Percentiles rank a stretch among this genome's conserved stretches.
phyloP scores from a whole-genome alignment of 768 basidiomycete species.

The Suillus ampliporus region DNA sequence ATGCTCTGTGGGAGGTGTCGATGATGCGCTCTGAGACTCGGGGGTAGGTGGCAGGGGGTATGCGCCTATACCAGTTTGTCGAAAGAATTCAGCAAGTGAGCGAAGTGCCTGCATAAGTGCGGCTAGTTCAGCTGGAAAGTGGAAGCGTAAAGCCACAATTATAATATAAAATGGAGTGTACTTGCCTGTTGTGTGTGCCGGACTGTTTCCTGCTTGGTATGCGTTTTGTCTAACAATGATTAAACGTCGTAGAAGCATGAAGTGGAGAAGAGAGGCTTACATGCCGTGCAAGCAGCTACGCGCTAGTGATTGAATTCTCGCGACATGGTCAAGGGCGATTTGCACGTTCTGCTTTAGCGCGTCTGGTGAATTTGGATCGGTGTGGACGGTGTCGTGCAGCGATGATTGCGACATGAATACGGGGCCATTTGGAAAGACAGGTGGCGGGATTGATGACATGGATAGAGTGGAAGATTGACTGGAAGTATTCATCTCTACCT shows the following conservation, averaged over 20 bases:
- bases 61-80: constrained; percentile 68
- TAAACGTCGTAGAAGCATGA: neutral
- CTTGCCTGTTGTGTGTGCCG: constrained; percentile 61
- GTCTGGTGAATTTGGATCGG: constrained; percentile 64
- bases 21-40: constrained; percentile 16
- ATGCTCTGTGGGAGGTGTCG: constrained; percentile 47
- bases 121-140: constrained; percentile 49
- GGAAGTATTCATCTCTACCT: constrained; percentile 12
- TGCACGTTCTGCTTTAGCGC: constrained; percentile 65
- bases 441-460: constrained; percentile 22
- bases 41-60: constrained; percentile 52
- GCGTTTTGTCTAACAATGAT: constrained; percentile 56
- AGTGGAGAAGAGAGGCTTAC: constrained; percentile 42
- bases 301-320: constrained; percentile 53
- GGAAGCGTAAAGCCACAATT: neutral
- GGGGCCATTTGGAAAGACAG: constrained; percentile 15
- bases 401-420: constrained; percentile 38
- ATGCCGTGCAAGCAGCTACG: constrained; percentile 55
- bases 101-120: constrained; percentile 58
- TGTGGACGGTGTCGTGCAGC: constrained; percentile 21
- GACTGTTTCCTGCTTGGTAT: constrained; percentile 59
- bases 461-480: constrained; percentile 24
- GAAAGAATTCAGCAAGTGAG: constrained; percentile 52
- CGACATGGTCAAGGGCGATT: constrained; percentile 52
- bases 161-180: neutral